A percentile compares a stretch with the other conserved stretches of the same genome.
These are phyloP conservation scores for Pontederia paniculata DNA, from an alignment of 176 grass and related monocot species.

Conservation along the genomic window DNA sequence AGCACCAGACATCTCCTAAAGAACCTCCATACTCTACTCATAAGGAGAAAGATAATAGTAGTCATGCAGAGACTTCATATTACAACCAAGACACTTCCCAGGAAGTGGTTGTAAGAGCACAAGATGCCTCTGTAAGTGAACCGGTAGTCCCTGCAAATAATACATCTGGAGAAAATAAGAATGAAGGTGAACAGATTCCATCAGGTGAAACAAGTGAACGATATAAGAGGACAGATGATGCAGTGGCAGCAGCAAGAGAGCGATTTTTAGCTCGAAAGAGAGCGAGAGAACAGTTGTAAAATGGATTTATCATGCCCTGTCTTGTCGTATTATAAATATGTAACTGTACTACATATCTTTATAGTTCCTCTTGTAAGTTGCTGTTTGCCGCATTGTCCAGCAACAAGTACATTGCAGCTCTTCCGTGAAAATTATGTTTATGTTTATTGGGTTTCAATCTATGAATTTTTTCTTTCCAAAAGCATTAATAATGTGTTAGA, in stretches of 20 bases:
- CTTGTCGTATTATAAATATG: no score
- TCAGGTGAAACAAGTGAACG: conserved; percentile 16
- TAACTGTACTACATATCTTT: no score
- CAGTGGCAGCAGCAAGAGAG: conserved; percentile 60
- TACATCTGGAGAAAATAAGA: conserved; percentile 5
- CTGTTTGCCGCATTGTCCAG: no score
- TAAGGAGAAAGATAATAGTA: conserved; percentile 31
- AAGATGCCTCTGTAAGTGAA: conserved; percentile 15
- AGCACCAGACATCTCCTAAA: conserved; percentile 27
- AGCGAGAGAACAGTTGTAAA: conserved; percentile 37
- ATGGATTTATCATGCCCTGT: no score
- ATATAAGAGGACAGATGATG: conserved; percentile 70
- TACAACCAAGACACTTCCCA: conserved; percentile 16
- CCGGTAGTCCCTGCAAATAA: conserved; percentile 18
- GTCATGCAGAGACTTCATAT: conserved; percentile 22
- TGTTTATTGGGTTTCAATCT: no score
- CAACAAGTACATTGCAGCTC: no score
- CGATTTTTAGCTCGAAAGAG: conserved; percentile 69
- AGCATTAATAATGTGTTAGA: no score
- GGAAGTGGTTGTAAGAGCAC: conserved; percentile 20
- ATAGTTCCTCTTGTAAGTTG: no score
- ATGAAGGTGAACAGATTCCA: conserved; percentile 8
- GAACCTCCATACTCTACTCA: conserved; percentile 16
- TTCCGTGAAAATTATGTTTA: no score
- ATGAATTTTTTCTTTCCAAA: no score